A percentile compares a stretch with the other conserved stretches of the same genome.
phyloP scores from a whole-genome alignment of 768 basidiomycete species.

The Lactifluus echinatus region DNA sequence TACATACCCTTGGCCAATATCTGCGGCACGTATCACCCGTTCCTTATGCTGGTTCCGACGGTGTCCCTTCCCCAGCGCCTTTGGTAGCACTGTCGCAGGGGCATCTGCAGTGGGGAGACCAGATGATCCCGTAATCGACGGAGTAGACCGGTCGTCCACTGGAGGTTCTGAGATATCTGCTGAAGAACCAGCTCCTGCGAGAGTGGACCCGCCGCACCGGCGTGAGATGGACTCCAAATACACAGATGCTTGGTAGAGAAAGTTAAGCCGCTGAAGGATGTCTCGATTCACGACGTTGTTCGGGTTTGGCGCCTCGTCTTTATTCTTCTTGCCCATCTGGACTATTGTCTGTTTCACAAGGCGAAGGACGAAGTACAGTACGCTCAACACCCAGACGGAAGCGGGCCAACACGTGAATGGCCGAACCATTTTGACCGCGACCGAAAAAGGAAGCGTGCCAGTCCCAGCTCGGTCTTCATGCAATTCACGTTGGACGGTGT shows the following conservation, averaged over 20 bases:
- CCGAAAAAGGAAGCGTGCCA: background rate
- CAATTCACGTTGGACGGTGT: background rate
- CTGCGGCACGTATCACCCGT: constrained; percentile 29
- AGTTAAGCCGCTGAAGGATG: constrained; percentile 75
- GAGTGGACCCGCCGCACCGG: background rate
- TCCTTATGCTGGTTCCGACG: constrained; percentile 19
- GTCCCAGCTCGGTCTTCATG: background rate
- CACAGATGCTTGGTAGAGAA: constrained; percentile 73
- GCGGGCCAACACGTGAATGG: too few relatives aligned
- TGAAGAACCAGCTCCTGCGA: background rate
- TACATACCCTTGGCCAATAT: constrained; percentile 59
- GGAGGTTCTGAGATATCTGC: background rate
- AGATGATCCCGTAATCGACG: background rate
- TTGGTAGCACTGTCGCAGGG: background rate
- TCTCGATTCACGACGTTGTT: constrained; percentile 58
- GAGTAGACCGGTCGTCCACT: background rate
- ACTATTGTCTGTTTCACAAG: background rate
- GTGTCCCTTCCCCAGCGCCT: background rate
- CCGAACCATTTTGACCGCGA: background rate
- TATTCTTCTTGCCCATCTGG: constrained; percentile 58
- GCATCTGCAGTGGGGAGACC: background rate
- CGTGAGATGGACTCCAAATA: constrained; percentile 40
- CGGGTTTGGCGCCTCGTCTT: constrained; percentile 47
- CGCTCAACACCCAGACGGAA: too few relatives aligned
- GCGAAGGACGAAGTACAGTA: too few relatives aligned